Percentiles rank a stretch among this genome's conserved stretches.
Conservation (phyloP, 108 stramenopile species). For the Nitzschia inconspicua region DNA sequence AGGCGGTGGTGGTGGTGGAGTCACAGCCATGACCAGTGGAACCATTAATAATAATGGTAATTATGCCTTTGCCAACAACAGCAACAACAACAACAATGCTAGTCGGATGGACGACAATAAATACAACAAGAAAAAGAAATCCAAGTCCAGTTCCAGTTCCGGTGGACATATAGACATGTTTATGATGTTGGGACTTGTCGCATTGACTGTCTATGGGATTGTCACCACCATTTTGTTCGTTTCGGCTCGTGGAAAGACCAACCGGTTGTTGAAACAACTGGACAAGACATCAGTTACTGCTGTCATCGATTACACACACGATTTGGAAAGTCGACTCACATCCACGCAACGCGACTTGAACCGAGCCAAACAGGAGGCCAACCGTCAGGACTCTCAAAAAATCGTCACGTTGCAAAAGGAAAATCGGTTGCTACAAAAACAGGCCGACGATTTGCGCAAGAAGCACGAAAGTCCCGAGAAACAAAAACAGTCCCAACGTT, state of each 20-base stretch:
- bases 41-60: background rate
- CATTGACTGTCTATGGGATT: background rate
- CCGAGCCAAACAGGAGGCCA: background rate
- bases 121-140: background rate
- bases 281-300: background rate
- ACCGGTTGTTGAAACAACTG: background rate
- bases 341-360: background rate
- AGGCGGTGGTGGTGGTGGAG: background rate
- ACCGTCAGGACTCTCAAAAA: background rate
- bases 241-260: background rate
- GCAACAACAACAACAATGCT: background rate
- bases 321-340: background rate
- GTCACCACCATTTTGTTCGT: background rate
- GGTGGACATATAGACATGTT: background rate
- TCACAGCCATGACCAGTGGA: background rate
- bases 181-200: background rate
- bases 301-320: background rate
- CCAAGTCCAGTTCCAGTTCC: background rate
- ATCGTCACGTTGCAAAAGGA: slow-evolving; percentile 3
- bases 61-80: background rate
- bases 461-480: slow-evolving; percentile 19
- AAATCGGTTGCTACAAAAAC: slow-evolving; percentile 7
- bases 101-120: background rate
- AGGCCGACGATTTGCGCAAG: slow-evolving; percentile 3
- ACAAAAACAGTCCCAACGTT: slow-evolving; percentile 9